Evolutionary conservation across 2,329 filamentous ascomycete genomes (phyloP), one percentile per base, ranked within the genome.

Genomic region (Colletotrichum spaethianum): DNA sequence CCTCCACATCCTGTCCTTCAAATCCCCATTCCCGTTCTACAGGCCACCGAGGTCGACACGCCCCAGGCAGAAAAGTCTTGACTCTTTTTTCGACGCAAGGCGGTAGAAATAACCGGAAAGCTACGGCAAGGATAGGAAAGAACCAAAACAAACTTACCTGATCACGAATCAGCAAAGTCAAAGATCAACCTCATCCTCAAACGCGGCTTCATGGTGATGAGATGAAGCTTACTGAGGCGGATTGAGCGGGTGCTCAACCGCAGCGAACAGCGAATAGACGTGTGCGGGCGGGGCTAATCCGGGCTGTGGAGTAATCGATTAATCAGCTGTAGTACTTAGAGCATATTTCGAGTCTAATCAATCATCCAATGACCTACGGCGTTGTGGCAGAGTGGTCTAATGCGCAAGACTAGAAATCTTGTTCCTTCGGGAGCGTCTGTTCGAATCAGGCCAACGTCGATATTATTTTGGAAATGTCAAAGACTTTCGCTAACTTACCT

Each of bases 331-430:
- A 11, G 2, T 46, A 26, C 44, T 52, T 48, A 11, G 0, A 1
- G 4, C 1, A 3, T 1, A 16, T 18, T 5, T 11, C 12, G 16
- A 3, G 0, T n/a, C 0, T 0, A 0, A 0, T 1, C 1, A 1
- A 18, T 1, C 1, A 61, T 50, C 23, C 23, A 40, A 62, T 40
- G 23, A 40, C 33, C 6, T 2, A 12, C n/a, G 65, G 65, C 65
- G 65, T 67, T 52, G 65, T 67, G 65, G 65, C 65, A 67, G 65
- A 67, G 57, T 67, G 65, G 65, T 67, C 65, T 67, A 67, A 67
- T 67, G 65, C 65, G 65, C 65, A 67, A 55, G 65, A 67, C 65
- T 67, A 67, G 65, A 67, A 67, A 67, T 67, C 65, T 55, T 67
- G 65, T 67, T 67, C 65, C 65, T 67, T 67, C 65, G 65, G 65